A percentile compares a stretch with the other conserved stretches of the same genome.
phyloP scores from a whole-genome alignment of 129 eudicot species.

The Artemisia annua region DNA sequence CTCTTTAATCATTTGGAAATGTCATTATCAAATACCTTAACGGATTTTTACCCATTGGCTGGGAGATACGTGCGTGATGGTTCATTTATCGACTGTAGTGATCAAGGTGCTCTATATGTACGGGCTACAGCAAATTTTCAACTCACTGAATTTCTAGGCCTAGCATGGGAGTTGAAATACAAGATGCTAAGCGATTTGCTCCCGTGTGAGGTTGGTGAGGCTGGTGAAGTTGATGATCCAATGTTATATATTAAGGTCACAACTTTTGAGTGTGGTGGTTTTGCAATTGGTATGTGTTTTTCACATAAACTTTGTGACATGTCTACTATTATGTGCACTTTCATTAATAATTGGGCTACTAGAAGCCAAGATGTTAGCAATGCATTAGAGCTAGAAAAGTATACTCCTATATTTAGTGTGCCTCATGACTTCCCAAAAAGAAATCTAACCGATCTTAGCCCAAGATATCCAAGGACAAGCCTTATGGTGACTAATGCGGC shows the following conservation, averaged over 20 bases:
- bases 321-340: background rate
- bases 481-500: background rate
- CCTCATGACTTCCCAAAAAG: conserved; percentile 4
- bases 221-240: background rate
- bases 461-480: conserved; percentile 1
- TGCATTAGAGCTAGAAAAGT: background rate
- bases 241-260: conserved; percentile 11
- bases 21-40: too few species aligned
- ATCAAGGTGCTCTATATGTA: too few species aligned
- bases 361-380: background rate
- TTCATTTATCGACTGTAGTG: conserved; percentile 22
- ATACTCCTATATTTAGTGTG: conserved; percentile 1
- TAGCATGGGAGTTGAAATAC: background rate
- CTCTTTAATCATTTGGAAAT: background rate
- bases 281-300: conserved; percentile 20
- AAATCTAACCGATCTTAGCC: background rate
- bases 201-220: conserved; percentile 23
- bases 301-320: conserved; percentile 25
- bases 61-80: conserved; percentile 24
- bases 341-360: conserved; percentile 1
- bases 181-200: conserved; percentile 13
- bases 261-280: conserved; percentile 24
- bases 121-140: too few species aligned
- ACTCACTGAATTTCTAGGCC: conserved; percentile 21
- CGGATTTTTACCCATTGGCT: conserved; percentile 30